Evolutionary conservation across 164 flowering plant species (phyloP), one percentile per base, ranked within the genome.

Genomic region (Annona cherimola): DNA sequence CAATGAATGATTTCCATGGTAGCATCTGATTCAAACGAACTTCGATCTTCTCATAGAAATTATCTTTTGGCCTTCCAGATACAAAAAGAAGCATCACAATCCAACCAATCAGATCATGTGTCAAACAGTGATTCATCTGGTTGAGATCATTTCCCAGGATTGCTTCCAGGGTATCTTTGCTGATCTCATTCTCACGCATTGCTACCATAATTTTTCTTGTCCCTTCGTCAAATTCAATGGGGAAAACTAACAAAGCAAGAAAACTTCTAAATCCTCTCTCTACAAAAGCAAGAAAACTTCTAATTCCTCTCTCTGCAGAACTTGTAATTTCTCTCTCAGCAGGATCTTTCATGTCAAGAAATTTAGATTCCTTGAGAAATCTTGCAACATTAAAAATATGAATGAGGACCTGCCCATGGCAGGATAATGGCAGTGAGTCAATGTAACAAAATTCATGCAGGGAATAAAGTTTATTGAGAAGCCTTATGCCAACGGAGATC

Each of bases 91-190:
- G 71, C 81, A 81, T 68, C 40, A 70, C 81, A 39, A 81, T 67
- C 67, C 78, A 76, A 65, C 96, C 95, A 68, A 89, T 79, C 73
- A 79, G 76, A 45, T 86, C 88, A 80, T 86, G 76, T 14, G 89
- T 78, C 39, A 83, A 71, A 59, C 55, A 35, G 26, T 70, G 62
- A 55, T 67, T 73, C 61, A 26, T 77, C 40, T 44, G 66, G 50
- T 42, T 44, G 26, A 81, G 45, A 42, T 62, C 76, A 43, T 74
- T 69, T 1, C 39, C 8, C 41, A 84, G 69, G 26, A 79, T 35
- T 71, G 82, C 84, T 68, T 80, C 65, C 16, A 86, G 79, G 19
- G 85, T 54, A 71, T 78, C 68, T 73, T n/a, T 74, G 20, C 74
- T 85, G 61, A 66, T 39, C 19, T 76, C 81, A 45, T 80, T 80